Conservation (phyloP, 208 protist genomes). For the Trypanosoma conorhini region DNA sequence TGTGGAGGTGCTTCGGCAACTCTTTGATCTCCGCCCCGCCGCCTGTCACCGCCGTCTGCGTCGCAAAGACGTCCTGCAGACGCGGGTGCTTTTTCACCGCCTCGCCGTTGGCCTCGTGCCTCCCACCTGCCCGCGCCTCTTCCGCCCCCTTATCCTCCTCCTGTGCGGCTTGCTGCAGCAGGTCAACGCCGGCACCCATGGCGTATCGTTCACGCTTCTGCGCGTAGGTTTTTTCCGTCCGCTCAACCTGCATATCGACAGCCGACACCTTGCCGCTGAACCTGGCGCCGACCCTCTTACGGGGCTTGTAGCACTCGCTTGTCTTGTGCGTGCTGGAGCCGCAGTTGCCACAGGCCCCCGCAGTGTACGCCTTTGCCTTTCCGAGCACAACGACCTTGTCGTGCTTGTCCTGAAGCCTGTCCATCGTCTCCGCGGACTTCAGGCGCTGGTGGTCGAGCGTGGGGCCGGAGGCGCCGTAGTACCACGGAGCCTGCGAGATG, state of each 20-base stretch:
- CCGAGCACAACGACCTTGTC: slow-evolving; percentile 50
- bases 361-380: slow-evolving; percentile 86
- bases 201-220: slow-evolving; percentile 80
- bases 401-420: slow-evolving; percentile 42
- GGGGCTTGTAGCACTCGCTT: slow-evolving; percentile 94
- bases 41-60: slow-evolving; percentile 64
- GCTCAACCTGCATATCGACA: slow-evolving; percentile 41
- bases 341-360: slow-evolving; percentile 99
- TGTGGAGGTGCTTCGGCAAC: slow-evolving; percentile 87
- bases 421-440: slow-evolving; percentile 28
- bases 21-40: slow-evolving; percentile 64
- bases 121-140: slow-evolving; percentile 18
- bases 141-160: slow-evolving; percentile 11
- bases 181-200: slow-evolving; percentile 59
- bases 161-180: slow-evolving; percentile 37
- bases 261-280: slow-evolving; percentile 73
- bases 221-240: slow-evolving; percentile 39
- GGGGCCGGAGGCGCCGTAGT: slow-evolving; percentile 76
- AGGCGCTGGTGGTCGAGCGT: slow-evolving; percentile 92
- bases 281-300: slow-evolving; percentile 72
- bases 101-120: not conserved
- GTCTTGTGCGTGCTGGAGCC: slow-evolving; percentile 97
- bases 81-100: slow-evolving; percentile 12
- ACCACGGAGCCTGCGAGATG: slow-evolving; percentile 98
- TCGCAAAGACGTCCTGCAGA: slow-evolving; percentile 47